phyloP scores from a whole-genome alignment of 768 basidiomycete genomes.

The Russula emetica region DNA sequence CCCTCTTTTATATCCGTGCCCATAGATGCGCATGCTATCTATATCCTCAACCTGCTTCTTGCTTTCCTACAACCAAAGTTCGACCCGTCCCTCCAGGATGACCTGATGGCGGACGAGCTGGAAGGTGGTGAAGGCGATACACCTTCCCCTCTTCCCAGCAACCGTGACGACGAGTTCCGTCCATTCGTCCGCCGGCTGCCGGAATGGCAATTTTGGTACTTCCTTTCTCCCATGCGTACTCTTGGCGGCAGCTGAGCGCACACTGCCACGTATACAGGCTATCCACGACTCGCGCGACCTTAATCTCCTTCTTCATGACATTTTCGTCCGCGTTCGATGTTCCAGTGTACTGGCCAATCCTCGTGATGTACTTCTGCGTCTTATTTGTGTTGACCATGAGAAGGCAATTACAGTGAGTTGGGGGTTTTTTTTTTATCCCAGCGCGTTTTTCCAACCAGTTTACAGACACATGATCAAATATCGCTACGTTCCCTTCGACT shows the following conservation, averaged over 20 bases:
- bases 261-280: constrained; percentile 52
- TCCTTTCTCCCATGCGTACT: constrained; percentile 14
- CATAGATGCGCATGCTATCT: constrained; percentile 86
- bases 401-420: constrained; percentile 85
- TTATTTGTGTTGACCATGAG: constrained; percentile 95
- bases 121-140: constrained; percentile 66
- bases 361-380: constrained; percentile 94
- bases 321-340: constrained; percentile 86
- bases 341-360: constrained; percentile 98
- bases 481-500: constrained; percentile 93
- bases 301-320: constrained; percentile 76
- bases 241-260: constrained; percentile 5
- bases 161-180: constrained; percentile 91
- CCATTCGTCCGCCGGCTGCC: constrained; percentile 95
- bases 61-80: constrained; percentile 98
- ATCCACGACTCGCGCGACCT: constrained; percentile 82
- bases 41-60: constrained; percentile 91
- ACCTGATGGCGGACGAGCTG: constrained; percentile 89
- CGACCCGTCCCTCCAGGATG: constrained; percentile 92
- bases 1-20: constrained; percentile 3
- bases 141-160: constrained; percentile 54
- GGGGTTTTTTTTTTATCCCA: neutral
- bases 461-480: constrained; percentile 97
- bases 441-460: constrained; percentile 1
- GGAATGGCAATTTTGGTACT: constrained; percentile 94